Percentiles rank a stretch among this genome's conserved stretches.
phyloP scores from a whole-genome alignment of 768 basidiomycete genomes.

The Ramaria sp. region DNA sequence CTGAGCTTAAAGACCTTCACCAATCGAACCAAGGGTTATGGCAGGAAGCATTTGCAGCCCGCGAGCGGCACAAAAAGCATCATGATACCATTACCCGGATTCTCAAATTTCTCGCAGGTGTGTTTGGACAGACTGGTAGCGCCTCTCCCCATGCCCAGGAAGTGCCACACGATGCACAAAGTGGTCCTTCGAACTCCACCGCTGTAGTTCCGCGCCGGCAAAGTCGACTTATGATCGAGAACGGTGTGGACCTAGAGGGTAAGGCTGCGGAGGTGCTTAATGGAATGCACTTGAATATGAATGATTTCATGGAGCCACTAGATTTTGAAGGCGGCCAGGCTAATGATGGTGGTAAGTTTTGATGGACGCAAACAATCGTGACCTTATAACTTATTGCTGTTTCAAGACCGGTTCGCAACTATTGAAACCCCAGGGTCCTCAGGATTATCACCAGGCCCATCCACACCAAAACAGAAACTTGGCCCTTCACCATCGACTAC shows the following conservation, averaged over 20 bases:
- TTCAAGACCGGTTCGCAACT: conserved; percentile 30
- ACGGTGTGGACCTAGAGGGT: conserved; percentile 22
- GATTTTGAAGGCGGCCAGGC: conserved; percentile 8
- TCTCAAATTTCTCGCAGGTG: conserved; percentile 85
- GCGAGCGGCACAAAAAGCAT: conserved; percentile 80
- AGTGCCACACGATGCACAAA: conserved; percentile 25
- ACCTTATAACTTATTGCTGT: conserved; percentile 2
- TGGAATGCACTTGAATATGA: neutral
- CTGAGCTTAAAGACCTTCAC: conserved; percentile 83
- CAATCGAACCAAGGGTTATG: conserved; percentile 82
- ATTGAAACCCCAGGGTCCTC: conserved; percentile 35
- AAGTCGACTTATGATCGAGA: conserved; percentile 62
- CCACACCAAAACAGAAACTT: conserved; percentile 14
- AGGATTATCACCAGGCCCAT: conserved; percentile 25
- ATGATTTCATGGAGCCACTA: conserved; percentile 9
- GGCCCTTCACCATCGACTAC: neutral
- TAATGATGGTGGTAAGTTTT: conserved; percentile 10
- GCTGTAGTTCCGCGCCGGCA: conserved; percentile 39
- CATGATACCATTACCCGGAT: conserved; percentile 96
- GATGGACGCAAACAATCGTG: neutral
- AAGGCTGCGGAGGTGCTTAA: conserved; percentile 24
- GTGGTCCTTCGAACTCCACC: conserved; percentile 22
- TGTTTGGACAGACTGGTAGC: conserved; percentile 50
- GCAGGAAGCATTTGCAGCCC: conserved; percentile 75
- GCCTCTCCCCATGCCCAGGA: conserved; percentile 19